A percentile compares a stretch with the other conserved stretches of the same genome.
Conservation (phyloP, 78 protist genomes). For the Dictyostelium purpureum region DNA sequence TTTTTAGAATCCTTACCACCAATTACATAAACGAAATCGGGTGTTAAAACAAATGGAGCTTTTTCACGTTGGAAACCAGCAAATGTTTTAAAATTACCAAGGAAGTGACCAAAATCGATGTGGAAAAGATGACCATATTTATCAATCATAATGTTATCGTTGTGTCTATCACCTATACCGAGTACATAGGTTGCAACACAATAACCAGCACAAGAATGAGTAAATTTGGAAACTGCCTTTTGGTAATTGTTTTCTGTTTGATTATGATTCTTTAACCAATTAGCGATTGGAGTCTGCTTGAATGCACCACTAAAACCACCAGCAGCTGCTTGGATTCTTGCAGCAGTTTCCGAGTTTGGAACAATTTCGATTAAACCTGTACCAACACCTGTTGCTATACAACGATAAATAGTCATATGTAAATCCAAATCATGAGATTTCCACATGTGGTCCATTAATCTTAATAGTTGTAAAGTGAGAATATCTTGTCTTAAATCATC, state of each 20-base stretch:
- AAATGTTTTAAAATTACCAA: conserved; percentile 91
- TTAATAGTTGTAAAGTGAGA: conserved; percentile 94
- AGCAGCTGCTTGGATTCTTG: conserved; percentile 81
- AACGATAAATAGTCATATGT: conserved; percentile 84
- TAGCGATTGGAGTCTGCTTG: conserved; percentile 78
- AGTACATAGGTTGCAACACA: conserved; percentile 98
- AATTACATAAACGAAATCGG: conserved; percentile 92
- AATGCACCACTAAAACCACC: conserved; percentile 93
- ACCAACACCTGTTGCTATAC: conserved; percentile 86
- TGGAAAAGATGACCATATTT: conserved; percentile 93
- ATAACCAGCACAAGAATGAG: conserved; percentile 92
- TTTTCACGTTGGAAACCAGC: conserved; percentile 91
- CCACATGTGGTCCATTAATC: conserved; percentile 94
- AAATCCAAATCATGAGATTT: conserved; percentile 85
- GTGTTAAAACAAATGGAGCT: conserved; percentile 97
- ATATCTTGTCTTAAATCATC: conserved; percentile 98
- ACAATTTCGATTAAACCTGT: conserved; percentile 96
- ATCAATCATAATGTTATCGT: conserved; percentile 93
- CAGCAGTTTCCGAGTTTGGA: conserved; percentile 88
- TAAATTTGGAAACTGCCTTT: conserved; percentile 84
- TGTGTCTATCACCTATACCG: conserved; percentile 99
- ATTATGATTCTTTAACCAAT: conserved; percentile 90
- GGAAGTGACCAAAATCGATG: conserved; percentile 98
- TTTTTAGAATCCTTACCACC: conserved; percentile 81
- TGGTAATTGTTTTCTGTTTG: conserved; percentile 41